phyloP scores from a whole-genome alignment of 495 filamentous ascomycete genomes.

The Penicillium soppii region DNA sequence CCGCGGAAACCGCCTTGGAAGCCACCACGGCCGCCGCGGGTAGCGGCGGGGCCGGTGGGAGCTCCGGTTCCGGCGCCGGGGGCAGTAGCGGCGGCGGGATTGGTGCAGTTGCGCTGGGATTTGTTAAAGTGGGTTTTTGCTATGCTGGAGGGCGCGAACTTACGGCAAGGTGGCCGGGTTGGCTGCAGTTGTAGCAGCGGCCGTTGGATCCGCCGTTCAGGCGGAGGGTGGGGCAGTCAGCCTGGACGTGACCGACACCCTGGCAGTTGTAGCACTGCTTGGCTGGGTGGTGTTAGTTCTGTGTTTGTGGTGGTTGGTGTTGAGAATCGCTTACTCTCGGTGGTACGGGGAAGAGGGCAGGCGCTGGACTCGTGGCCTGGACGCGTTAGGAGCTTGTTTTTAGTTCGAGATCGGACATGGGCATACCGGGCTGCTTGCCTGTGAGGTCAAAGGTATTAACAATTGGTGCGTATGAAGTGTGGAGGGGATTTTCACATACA shows the following conservation, averaged over 20 bases:
- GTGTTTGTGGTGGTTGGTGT: background rate
- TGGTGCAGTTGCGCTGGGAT: slow-evolving; percentile 77
- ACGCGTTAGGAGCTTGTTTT: slow-evolving; percentile 32
- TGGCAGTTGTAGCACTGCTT: slow-evolving; percentile 99
- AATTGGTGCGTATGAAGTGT: slow-evolving; percentile 4
- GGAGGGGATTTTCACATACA: slow-evolving; percentile 56
- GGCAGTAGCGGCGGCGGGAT: slow-evolving; percentile 57
- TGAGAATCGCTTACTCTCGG: slow-evolving; percentile 65
- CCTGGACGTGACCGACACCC: slow-evolving; percentile 96
- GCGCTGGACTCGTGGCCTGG: slow-evolving; percentile 95
- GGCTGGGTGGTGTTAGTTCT: slow-evolving; percentile 45
- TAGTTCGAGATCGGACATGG: slow-evolving; percentile 13
- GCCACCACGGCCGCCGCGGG: slow-evolving; percentile 58
- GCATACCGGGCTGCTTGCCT: slow-evolving; percentile 84
- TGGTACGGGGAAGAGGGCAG: slow-evolving; percentile 93
- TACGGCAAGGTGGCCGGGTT: slow-evolving; percentile 86
- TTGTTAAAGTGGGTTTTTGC: background rate
- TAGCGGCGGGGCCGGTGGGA: slow-evolving; percentile 60
- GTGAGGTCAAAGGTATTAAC: slow-evolving; percentile 27
- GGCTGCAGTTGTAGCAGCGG: slow-evolving; percentile 94
- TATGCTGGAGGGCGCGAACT: slow-evolving; percentile 18
- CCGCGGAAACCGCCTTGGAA: slow-evolving; percentile 66
- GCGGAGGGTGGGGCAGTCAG: slow-evolving; percentile 96
- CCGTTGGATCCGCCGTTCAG: slow-evolving; percentile 79
- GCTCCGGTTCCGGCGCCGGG: slow-evolving; percentile 50